A percentile compares a stretch with the other conserved stretches of the same genome.
Conservation (phyloP, 805 yeast genomes). For the Metschnikowia borealis region DNA sequence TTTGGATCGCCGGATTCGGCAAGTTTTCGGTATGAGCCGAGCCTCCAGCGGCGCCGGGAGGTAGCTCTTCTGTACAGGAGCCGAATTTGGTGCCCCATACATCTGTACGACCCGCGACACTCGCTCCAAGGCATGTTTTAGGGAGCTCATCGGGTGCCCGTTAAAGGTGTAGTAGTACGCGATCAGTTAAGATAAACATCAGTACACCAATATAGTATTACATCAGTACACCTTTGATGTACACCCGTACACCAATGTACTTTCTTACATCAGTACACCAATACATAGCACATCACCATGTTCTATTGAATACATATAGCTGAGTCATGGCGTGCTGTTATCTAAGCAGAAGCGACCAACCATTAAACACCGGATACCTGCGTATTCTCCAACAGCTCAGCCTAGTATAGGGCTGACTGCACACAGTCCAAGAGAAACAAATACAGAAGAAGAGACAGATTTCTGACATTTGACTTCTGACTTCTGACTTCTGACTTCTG, state of each 20-base stretch:
- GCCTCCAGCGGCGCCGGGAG: background rate
- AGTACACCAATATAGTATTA: background rate
- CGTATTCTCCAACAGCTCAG: too few relatives aligned
- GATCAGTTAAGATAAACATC: background rate
- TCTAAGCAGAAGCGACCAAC: too few relatives aligned
- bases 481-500: too few relatives aligned
- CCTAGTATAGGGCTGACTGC: too few relatives aligned
- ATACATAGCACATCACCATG: background rate
- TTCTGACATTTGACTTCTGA: too few relatives aligned
- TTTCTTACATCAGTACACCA: background rate
- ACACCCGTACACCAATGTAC: background rate
- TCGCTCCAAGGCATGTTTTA: slow-evolving; percentile 32
- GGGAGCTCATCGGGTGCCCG: slow-evolving; percentile 23
- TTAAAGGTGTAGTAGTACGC: background rate
- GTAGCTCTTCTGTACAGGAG: background rate
- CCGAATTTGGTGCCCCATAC: background rate
- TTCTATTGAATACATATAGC: too few relatives aligned
- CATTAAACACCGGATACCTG: too few relatives aligned
- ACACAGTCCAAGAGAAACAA: too few relatives aligned
- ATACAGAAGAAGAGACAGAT: too few relatives aligned
- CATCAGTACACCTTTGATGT: background rate
- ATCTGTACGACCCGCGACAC: slow-evolving; percentile 30
- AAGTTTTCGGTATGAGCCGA: background rate
- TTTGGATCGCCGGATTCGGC: slow-evolving; percentile 10
- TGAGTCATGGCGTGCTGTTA: too few relatives aligned